phyloP scores from a whole-genome alignment of 805 yeast species.

The Candida germanica region DNA sequence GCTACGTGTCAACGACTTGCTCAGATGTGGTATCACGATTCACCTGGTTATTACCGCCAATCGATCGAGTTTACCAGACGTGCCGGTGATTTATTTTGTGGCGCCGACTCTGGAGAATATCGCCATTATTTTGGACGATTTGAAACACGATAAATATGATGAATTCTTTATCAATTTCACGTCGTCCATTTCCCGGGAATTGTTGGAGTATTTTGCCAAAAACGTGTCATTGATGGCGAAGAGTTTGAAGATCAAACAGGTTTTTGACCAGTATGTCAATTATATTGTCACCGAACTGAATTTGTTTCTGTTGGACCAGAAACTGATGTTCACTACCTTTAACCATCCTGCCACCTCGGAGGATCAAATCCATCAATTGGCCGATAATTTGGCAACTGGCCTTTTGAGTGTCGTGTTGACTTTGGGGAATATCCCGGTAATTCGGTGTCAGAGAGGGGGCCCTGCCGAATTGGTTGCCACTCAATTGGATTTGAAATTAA shows the following conservation, averaged over 20 bases:
- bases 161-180: conserved; percentile 83
- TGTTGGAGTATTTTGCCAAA: conserved; percentile 86
- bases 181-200: conserved; percentile 68
- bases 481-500: conserved; percentile 74
- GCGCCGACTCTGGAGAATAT: conserved; percentile 83
- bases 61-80: conserved; percentile 87
- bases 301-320: conserved; percentile 73
- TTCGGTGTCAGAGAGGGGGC: conserved; percentile 87
- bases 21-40: conserved; percentile 88
- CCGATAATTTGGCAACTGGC: conserved; percentile 74
- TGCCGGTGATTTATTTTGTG: conserved; percentile 89
- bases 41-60: conserved; percentile 71
- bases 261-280: conserved; percentile 90
- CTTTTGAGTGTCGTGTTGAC: conserved; percentile 73
- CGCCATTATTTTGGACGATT: conserved; percentile 63
- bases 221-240: conserved; percentile 72
- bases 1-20: conserved; percentile 85
- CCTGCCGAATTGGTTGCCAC: conserved; percentile 94
- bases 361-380: conserved; percentile 62
- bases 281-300: conserved; percentile 92
- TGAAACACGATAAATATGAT: conserved; percentile 72
- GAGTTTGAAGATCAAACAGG: conserved; percentile 74
- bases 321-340: conserved; percentile 62
- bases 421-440: conserved; percentile 77
- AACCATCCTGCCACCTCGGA: conserved; percentile 74